Evolutionary conservation across 148 eudicot species (phyloP), one percentile per base, ranked within the genome.

Genomic region (Vaccinium corymbosum): DNA sequence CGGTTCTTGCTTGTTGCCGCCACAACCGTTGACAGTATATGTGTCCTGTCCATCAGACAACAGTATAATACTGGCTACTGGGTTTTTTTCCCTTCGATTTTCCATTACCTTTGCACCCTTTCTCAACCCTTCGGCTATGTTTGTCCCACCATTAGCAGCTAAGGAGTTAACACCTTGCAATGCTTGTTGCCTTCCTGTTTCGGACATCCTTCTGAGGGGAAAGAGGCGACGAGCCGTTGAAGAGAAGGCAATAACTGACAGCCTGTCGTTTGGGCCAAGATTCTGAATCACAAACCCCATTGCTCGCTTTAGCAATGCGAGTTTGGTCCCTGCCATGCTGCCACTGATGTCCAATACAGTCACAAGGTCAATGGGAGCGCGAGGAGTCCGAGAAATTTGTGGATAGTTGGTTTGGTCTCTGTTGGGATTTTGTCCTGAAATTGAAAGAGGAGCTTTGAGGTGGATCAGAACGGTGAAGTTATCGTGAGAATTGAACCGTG

Each of bases 281-380:
- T 92, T 92, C 59, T 92, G 93, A 49, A 95, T 95, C 83, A 95
- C 95, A 85, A 95, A 90, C 22, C 97, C 95, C 98, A 94, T 94
- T 52, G 95, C 98, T 72, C 95, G 92, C 84, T 95, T 95, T 74
- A 95, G 88, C 85, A 95, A 85, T 16, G 94, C 97, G 8, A 95
- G 95, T 87, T 95, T 95, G 52, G 97, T 92, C 84, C 98, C 98
- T 0, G 94, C 92, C 98, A 95, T 95, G 91, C 98, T 95, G 22
- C 95, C 95, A 82, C 98, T 95, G 20, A 92, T 90, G 85, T 95
- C 98, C 62, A 95, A 88, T 59, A 95, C 94, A 8, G 97, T 92
- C 19, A 95, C 97, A 74, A 95, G 97, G 83, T 95, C 98, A 50
- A 95, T 89, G 1, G 95, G 91, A 4, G 95, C 90, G 22, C 97